Evolutionary conservation across 495 filamentous ascomycete species (phyloP).

Genomic region (Penicillium desertorum): DNA sequence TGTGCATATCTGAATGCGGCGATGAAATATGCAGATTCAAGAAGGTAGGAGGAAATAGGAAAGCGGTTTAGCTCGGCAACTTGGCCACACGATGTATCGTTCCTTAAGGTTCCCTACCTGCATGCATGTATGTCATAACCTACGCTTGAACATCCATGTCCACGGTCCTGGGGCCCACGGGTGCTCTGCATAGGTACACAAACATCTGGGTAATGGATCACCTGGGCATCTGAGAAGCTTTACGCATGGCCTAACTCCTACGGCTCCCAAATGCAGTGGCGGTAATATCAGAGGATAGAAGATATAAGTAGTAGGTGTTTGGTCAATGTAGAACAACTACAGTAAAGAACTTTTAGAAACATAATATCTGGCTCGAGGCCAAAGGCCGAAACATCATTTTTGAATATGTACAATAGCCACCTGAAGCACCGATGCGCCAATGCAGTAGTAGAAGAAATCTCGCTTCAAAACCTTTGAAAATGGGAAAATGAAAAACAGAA

Average conservation of each 20-base stretch:
- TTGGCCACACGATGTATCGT: not conserved
- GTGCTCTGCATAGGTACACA: no score
- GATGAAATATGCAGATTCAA: not conserved
- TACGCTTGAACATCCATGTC: no score
- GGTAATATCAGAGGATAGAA: not conserved
- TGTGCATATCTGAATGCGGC: not conserved
- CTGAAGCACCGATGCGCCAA: slow-evolving; percentile 6
- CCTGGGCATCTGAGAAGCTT: not conserved
- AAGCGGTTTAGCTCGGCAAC: not conserved
- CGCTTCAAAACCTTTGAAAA: slow-evolving; percentile 7
- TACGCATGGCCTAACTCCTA: not conserved
- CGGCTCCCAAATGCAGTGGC: not conserved
- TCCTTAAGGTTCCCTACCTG: no score
- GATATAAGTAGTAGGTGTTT: not conserved
- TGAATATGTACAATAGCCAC: slow-evolving; percentile 6
- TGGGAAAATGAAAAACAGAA: not conserved
- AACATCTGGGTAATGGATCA: not conserved
- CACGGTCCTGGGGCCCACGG: no score
- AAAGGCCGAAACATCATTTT: not conserved
- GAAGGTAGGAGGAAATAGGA: not conserved
- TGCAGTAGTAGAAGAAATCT: not conserved
- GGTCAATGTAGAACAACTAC: not conserved
- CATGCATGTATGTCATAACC: no score
- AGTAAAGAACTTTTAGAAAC: not conserved
- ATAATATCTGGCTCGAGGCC: not conserved